Evolutionary conservation across 805 yeast species (phyloP), one percentile per base, ranked within the genome.

Genomic region (Pichia nakasei): DNA sequence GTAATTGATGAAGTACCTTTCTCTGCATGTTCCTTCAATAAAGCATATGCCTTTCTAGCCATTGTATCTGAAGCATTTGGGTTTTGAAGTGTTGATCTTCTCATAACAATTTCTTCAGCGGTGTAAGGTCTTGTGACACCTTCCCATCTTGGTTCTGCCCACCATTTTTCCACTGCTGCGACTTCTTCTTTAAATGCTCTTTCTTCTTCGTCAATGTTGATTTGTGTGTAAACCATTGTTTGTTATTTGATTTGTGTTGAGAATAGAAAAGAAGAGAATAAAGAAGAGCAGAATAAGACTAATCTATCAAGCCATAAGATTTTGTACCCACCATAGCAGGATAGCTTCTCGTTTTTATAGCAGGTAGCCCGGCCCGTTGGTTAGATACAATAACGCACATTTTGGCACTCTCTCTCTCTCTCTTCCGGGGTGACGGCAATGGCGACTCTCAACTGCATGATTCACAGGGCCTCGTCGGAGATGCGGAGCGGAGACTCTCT

Each of bases 71-170:
- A 84, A 41, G 95, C 88, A 64, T 83, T 85, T 39, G 79, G 75
- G 45, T 76, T 73, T 52, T 80, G 79, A 49, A 89, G 57, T 29
- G 87, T 72, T 39, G 95, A 89, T 64, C 97, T 83, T 76, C 89
- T 86, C 53, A 74, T 70, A 36, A 91, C 97, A 60, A 91, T 86
- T 56, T 87, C 95, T 61, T 81, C 86, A 29, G 97, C 83, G 37
- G 85, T 64, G 70, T 91, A 91, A 59, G 82, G 82, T 61, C 98
- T 81, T 68, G 82, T 86, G 54, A 95, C 85, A 56, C 81, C 76
- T 46, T 65, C 69, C 96, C 96, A 91, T 64, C 97, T 84, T 50
- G 96, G 94, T 60, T 82, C 76, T 9, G 84, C 58, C 97, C 97
- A 91, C 97, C 97, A 91, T 59, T 78, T 59, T 51, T 82, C 77